These are phyloP conservation scores for Hypomontagnella submonticulosa DNA, from an alignment of 495 filamentous ascomycete species.

Conservation along the genomic window DNA sequence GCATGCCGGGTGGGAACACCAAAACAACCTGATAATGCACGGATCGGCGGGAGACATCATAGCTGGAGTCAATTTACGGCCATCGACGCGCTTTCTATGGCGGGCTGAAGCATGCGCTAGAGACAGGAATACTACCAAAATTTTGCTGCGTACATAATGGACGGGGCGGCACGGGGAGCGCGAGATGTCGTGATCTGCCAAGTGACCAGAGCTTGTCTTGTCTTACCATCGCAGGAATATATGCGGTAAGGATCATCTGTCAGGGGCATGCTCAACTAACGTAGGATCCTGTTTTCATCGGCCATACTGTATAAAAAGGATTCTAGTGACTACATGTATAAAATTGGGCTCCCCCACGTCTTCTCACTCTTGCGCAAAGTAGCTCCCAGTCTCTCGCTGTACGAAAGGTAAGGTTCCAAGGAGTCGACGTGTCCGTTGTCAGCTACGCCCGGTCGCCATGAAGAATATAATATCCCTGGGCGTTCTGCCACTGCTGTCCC, in stretches of 20 bases:
- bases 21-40: constrained; percentile 29
- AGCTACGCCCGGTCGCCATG: constrained; percentile 19
- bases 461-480: constrained; percentile 32
- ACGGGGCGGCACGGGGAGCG: constrained; percentile 12
- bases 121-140: constrained; percentile 11
- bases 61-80: constrained; percentile 14
- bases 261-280: constrained; percentile 24
- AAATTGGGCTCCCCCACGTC: constrained; percentile 6
- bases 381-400: background rate
- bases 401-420: constrained; percentile 15
- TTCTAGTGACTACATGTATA: constrained; percentile 31
- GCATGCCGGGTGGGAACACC: constrained; percentile 8
- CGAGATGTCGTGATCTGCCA: constrained; percentile 44
- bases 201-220: constrained; percentile 37
- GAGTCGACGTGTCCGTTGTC: constrained; percentile 10
- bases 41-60: constrained; percentile 26
- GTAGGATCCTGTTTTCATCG: constrained; percentile 27
- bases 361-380: background rate
- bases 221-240: constrained; percentile 33
- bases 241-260: constrained; percentile 42
- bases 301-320: constrained; percentile 8
- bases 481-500: constrained; percentile 28
- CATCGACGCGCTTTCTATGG: constrained; percentile 12
- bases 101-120: constrained; percentile 11
- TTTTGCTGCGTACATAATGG: background rate